phyloP scores from a whole-genome alignment of 208 protist genomes.

The Strigomonas culicis region DNA sequence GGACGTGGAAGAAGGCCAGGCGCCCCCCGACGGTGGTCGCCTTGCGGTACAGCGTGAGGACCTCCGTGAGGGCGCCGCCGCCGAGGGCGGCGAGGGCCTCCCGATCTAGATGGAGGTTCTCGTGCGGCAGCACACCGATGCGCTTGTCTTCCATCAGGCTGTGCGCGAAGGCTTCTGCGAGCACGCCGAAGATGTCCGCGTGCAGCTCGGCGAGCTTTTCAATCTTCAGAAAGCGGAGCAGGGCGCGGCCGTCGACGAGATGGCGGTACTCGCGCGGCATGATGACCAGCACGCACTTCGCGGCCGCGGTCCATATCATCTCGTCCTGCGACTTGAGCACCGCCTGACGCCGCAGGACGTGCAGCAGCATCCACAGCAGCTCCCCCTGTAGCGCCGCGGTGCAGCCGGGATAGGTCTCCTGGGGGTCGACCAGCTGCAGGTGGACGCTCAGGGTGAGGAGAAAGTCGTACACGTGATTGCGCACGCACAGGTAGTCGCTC shows the following conservation, averaged over 20 bases:
- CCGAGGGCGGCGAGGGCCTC: slow-evolving; percentile 46
- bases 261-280: slow-evolving; percentile 53
- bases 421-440: slow-evolving; percentile 81
- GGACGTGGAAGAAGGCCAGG: slow-evolving; percentile 60
- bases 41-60: slow-evolving; percentile 59
- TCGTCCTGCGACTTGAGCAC: slow-evolving; percentile 52
- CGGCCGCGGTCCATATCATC: slow-evolving; percentile 65
- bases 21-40: slow-evolving; percentile 50
- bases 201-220: slow-evolving; percentile 51
- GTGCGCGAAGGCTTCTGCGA: slow-evolving; percentile 62
- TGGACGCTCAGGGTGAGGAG: slow-evolving; percentile 76
- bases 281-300: slow-evolving; percentile 70
- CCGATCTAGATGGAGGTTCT: slow-evolving; percentile 32
- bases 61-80: slow-evolving; percentile 31
- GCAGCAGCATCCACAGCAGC: slow-evolving; percentile 71
- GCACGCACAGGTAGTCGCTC: slow-evolving; percentile 85
- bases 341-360: slow-evolving; percentile 56
- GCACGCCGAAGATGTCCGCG: slow-evolving; percentile 41
- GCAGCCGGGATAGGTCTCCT: slow-evolving; percentile 51
- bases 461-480: slow-evolving; percentile 88
- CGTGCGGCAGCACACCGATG: slow-evolving; percentile 16
- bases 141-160: slow-evolving; percentile 45
- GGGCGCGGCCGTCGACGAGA: slow-evolving; percentile 52
- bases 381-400: slow-evolving; percentile 76
- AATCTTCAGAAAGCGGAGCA: slow-evolving; percentile 60